These are phyloP conservation scores for Schizonepeta tenuifolia DNA, from an alignment of 257 asterid species.

Conservation along the genomic window DNA sequence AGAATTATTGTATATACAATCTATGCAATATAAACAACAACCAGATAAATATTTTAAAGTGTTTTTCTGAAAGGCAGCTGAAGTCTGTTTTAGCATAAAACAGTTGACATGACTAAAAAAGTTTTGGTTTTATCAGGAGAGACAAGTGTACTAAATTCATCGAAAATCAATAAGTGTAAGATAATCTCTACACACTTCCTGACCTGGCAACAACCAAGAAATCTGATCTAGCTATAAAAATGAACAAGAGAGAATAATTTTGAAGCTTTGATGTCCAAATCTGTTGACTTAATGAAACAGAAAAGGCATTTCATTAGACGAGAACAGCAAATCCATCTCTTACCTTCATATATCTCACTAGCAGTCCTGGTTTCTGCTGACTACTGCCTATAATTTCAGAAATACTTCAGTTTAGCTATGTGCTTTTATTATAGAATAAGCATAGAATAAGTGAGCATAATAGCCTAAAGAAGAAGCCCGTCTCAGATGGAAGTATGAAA, in stretches of 20 bases:
- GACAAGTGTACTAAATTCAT: background rate
- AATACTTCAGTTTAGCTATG: slow-evolving; percentile 31
- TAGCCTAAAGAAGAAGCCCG: slow-evolving; percentile 17
- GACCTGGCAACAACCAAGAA: background rate
- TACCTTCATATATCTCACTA: slow-evolving; percentile 97
- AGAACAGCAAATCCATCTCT: slow-evolving; percentile 28
- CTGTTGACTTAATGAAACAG: background rate
- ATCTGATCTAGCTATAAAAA: background rate
- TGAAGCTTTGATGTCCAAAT: background rate
- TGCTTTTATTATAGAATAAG: background rate
- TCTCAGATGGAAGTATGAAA: slow-evolving; percentile 16
- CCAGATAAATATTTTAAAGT: background rate
- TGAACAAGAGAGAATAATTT: background rate
- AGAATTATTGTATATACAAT: background rate
- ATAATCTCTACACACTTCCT: background rate
- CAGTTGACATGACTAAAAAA: background rate
- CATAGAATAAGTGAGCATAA: too few relatives aligned
- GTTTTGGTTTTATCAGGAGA: background rate
- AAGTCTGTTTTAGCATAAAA: background rate
- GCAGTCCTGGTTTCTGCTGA: slow-evolving; percentile 78
- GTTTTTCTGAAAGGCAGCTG: background rate
- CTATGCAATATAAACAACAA: background rate
- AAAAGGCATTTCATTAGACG: background rate
- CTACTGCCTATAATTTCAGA: slow-evolving; percentile 58
- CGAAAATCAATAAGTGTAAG: background rate